Conservation (phyloP, 176 grass and related monocot genomes). For the Echinochloa phyllopogon region DNA sequence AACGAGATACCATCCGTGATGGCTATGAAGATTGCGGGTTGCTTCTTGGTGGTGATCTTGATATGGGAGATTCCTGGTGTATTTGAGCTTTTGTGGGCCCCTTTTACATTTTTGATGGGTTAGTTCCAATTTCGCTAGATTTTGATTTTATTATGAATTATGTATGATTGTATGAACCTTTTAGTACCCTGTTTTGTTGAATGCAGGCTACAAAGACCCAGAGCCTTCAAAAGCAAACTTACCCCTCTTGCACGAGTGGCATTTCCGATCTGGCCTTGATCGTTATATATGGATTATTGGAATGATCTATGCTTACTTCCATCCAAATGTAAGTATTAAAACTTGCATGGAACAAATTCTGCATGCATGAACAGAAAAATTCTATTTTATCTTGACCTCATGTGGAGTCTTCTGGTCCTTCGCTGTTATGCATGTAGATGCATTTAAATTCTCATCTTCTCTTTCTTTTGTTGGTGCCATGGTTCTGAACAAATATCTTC, state of each 20-base stretch:
- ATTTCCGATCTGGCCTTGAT: constrained; percentile 95
- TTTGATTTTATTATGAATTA: background rate
- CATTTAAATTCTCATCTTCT: background rate
- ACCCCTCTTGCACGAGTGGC: constrained; percentile 86
- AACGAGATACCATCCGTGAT: constrained; percentile 85
- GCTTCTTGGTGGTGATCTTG: constrained; percentile 88
- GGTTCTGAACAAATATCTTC: background rate
- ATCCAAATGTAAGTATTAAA: constrained; percentile 77
- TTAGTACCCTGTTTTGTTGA: constrained; percentile 22
- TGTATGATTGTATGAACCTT: constrained; percentile 24
- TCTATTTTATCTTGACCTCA: background rate
- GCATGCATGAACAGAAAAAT: background rate
- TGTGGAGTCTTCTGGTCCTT: background rate
- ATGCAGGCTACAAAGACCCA: constrained; percentile 84
- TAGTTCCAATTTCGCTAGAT: constrained; percentile 29
- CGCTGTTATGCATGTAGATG: background rate
- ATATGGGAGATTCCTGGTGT: constrained; percentile 93
- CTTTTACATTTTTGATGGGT: constrained; percentile 87
- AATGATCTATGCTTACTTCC: constrained; percentile 99
- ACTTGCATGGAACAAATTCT: background rate
- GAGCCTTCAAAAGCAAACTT: constrained; percentile 77
- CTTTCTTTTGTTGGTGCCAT: background rate
- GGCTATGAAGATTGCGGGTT: constrained; percentile 74
- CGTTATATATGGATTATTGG: constrained; percentile 98
- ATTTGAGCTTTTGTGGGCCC: constrained; percentile 86